Conservation (phyloP, 164 flowering plant genomes). For the Chimonanthus salicifolius region DNA sequence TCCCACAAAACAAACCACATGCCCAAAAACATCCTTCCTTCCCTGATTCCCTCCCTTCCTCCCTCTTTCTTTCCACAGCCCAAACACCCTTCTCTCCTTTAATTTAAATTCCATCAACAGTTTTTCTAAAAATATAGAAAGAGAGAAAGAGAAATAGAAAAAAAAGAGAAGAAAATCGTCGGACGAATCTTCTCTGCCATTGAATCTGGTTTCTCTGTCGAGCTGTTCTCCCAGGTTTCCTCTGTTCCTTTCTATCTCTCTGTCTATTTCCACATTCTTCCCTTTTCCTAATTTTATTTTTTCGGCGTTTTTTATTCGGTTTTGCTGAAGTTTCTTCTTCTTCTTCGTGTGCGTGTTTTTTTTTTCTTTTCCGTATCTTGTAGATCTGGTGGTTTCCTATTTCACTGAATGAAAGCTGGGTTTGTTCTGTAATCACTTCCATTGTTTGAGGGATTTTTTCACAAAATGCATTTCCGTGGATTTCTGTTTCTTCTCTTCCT, state of each 20-base stretch:
- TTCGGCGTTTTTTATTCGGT: neutral
- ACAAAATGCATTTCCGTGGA: neutral
- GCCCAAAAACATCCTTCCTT: neutral
- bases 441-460: neutral
- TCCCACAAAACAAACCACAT: slow-evolving; percentile 5
- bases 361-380: neutral
- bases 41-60: neutral
- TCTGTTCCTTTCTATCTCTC: neutral
- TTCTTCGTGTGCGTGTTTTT: neutral
- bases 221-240: neutral
- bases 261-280: neutral
- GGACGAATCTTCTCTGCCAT: neutral
- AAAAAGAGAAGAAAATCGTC: neutral
- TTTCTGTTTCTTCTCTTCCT: neutral
- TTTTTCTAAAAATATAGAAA: neutral
- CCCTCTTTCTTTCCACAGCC: neutral
- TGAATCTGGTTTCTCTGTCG: neutral
- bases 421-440: neutral
- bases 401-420: neutral
- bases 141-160: neutral
- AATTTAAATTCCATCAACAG: neutral
- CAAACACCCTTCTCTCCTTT: neutral
- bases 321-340: no score
- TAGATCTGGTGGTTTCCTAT: neutral
- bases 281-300: neutral